A percentile compares a stretch with the other conserved stretches of the same genome.
These are phyloP conservation scores for Diplodia corticola DNA, from an alignment of 2,329 filamentous ascomycete genomes.

Conservation along the genomic window DNA sequence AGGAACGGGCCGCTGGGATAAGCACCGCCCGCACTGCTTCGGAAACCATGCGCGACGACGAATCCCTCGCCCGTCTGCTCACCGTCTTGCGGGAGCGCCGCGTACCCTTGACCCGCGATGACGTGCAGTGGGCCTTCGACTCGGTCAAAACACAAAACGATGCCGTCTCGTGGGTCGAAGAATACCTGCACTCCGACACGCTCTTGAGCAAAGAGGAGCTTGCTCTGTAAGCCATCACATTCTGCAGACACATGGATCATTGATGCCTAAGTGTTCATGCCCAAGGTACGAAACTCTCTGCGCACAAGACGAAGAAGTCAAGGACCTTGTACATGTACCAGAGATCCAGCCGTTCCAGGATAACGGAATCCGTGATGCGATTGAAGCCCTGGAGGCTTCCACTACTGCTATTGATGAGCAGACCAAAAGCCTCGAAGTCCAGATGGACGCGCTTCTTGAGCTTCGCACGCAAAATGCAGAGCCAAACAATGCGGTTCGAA, in stretches of 20 bases:
- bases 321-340: constrained; percentile 34
- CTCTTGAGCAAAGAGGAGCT: constrained; percentile 52
- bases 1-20: not conserved
- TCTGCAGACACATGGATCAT: not conserved
- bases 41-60: constrained; percentile 20
- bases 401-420: constrained; percentile 66
- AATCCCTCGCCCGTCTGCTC: constrained; percentile 45
- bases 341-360: constrained; percentile 55
- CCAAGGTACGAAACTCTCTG: constrained; percentile 36
- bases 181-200: constrained; percentile 49
- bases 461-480: constrained; percentile 50
- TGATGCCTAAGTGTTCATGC: not conserved
- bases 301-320: constrained; percentile 36
- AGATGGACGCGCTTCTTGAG: constrained; percentile 62
- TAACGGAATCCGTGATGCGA: constrained; percentile 60
- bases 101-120: constrained; percentile 47
- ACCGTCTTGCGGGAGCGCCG: constrained; percentile 48
- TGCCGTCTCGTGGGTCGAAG: constrained; percentile 48
- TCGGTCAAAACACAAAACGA: constrained; percentile 43
- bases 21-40: not conserved
- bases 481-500: constrained; percentile 41
- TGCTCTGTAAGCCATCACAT: constrained; percentile 42
- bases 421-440: constrained; percentile 60
- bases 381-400: constrained; percentile 64
- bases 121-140: constrained; percentile 51